These are phyloP conservation scores for Alternaria sp. DNA, from an alignment of 2,329 filamentous ascomycete genomes.

Conservation along the genomic window DNA sequence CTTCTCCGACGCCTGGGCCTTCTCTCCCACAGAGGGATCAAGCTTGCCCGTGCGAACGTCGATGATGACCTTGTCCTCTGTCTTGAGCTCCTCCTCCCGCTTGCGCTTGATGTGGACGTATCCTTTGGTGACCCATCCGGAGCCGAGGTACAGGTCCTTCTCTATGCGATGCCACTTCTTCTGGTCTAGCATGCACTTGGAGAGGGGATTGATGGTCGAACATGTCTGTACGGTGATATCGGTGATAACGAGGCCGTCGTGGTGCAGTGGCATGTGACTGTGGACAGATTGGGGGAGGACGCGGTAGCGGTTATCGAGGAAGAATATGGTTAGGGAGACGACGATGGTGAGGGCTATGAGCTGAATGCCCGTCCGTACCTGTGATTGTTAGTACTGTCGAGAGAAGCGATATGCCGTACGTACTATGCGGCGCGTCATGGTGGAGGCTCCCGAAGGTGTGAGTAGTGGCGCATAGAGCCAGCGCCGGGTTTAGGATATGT, in stretches of 20 bases:
- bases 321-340: conserved; percentile 71
- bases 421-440: conserved; percentile 51
- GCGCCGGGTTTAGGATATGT: conserved; percentile 7
- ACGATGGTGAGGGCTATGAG: conserved; percentile 70
- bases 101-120: conserved; percentile 84
- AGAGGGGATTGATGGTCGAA: conserved; percentile 74
- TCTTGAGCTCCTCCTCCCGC: conserved; percentile 79
- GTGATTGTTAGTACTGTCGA: conserved; percentile 18
- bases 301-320: conserved; percentile 87
- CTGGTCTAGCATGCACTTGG: conserved; percentile 75
- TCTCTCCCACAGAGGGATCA: conserved; percentile 67
- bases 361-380: conserved; percentile 73
- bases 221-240: conserved; percentile 82
- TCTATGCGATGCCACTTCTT: conserved; percentile 82
- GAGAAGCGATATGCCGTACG: conserved; percentile 3
- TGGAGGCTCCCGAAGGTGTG: conserved; percentile 21
- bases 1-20: conserved; percentile 62
- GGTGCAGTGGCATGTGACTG: conserved; percentile 80
- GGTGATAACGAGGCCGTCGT: conserved; percentile 82
- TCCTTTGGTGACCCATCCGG: conserved; percentile 75
- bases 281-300: conserved; percentile 86
- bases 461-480: conserved; percentile 18
- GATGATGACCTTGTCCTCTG: conserved; percentile 78
- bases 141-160: conserved; percentile 84
- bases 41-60: conserved; percentile 77